These are phyloP conservation scores for Wickerhamomyces strasburgensis DNA, from an alignment of 805 yeast genomes.

Conservation along the genomic window DNA sequence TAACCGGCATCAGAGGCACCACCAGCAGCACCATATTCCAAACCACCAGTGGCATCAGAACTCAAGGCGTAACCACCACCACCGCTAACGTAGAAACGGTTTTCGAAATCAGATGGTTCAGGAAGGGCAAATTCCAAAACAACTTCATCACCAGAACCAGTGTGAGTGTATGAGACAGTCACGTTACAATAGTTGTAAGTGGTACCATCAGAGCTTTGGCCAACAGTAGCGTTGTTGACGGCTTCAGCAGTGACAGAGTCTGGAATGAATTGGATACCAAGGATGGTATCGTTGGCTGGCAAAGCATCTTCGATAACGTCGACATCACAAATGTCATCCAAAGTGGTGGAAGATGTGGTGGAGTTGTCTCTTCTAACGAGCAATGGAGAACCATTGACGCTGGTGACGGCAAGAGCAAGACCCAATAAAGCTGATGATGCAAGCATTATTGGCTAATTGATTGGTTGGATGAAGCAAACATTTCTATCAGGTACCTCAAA, in stretches of 20 bases:
- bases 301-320: conserved; percentile 1
- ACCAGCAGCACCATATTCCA: conserved; percentile 1
- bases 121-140: conserved; percentile 1
- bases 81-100: conserved; percentile 2
- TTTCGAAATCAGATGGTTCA: conserved; percentile 1
- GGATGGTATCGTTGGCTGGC: conserved; percentile 1
- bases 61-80: conserved; percentile 3
- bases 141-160: conserved; percentile 1
- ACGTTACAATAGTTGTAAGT: conserved; percentile 2
- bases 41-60: conserved; percentile 2
- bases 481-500: too few species aligned
- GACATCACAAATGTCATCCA: conserved; percentile 1
- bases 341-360: neutral
- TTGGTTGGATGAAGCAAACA: too few species aligned
- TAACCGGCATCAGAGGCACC: conserved; percentile 6
- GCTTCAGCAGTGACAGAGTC: conserved; percentile 1
- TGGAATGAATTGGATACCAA: neutral
- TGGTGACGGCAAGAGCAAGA: neutral
- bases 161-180: conserved; percentile 1
- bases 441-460: neutral
- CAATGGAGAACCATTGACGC: neutral
- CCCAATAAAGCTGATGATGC: neutral
- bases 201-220: too few species aligned
- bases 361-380: neutral
- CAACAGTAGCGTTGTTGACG: neutral